Evolutionary conservation across 2,329 filamentous ascomycete species (phyloP), one percentile per base, ranked within the genome.

Genomic region (Ascomycota sp.): DNA sequence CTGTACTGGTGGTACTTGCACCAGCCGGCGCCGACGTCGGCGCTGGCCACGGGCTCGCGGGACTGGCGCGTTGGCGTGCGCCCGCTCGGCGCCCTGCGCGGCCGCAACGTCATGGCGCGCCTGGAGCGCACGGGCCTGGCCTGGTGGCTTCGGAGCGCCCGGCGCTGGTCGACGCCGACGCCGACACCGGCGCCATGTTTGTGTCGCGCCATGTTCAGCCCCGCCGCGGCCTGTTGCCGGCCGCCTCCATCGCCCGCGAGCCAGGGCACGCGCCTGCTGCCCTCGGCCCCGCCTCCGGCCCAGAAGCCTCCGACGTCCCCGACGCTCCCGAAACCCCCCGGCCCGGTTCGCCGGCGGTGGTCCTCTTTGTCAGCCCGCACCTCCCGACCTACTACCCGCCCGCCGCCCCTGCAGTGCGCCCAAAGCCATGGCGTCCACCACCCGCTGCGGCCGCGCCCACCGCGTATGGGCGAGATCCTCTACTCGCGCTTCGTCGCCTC

Each of bases 1-100:
- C 59, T 95, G 25, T 93, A 82, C 59, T n/a, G n/a, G n/a, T 95
- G 86, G 86, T 95, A 95, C 58, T 95, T 94, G 43, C 85, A 94
- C 54, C 81, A 92, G 50, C 65, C 72, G 1, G 65, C 75, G 41
- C 25, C 25, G 11, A 4, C 23, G 23, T 11, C 5, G 8, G 12
- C 23, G n/a, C n/a, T n/a, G 12, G 8, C 5, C 23, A 12, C 10
- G 10, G 12, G n/a, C 5, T 6, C 12, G 25, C 13, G 4, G 7
- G 81, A 91, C 34, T 95, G 86, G 86, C 65, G 69, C 32, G 75
- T 95, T 41, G 73, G 74, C 41, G 75, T 95, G 49, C 80, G 74
- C 50, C 63, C 76, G 8, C 82, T 93, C 41, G 86, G 86, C n/a
- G 76, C 93, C 24, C 70, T 95, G 48, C 74, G 82, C 39, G 76